phyloP scores from a whole-genome alignment of 768 basidiomycete genomes.

The Mrakia gelida region DNA sequence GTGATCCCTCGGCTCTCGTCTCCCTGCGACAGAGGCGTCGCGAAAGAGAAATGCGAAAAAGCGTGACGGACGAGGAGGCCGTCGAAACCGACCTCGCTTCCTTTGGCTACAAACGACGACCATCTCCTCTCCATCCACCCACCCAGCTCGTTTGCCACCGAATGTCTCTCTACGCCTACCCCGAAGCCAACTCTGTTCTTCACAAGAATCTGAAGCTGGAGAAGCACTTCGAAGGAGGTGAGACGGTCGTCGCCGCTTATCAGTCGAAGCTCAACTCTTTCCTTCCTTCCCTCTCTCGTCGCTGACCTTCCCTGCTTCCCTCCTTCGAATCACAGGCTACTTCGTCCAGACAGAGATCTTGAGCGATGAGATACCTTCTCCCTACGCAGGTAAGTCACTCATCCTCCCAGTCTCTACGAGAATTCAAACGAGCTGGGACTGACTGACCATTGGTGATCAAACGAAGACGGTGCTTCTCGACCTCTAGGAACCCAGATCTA shows the following conservation, averaged over 20 bases:
- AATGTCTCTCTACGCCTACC: slow-evolving; percentile 5
- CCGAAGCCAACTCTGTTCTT: not conserved
- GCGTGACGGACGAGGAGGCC: too few relatives aligned
- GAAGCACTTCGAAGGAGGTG: slow-evolving; percentile 25
- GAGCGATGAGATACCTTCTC: not conserved
- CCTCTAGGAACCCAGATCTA: slow-evolving; percentile 23
- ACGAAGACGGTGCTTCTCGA: not conserved
- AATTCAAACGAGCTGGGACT: too few relatives aligned
- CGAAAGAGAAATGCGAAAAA: too few relatives aligned
- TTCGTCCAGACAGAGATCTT: slow-evolving; percentile 16
- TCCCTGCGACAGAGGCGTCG: too few relatives aligned
- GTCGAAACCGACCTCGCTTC: not conserved
- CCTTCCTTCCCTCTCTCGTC: not conserved
- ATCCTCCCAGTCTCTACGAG: not conserved
- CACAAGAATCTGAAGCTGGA: slow-evolving; percentile 17
- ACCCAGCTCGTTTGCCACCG: not conserved
- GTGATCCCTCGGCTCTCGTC: not conserved
- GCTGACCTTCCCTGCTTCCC: not conserved
- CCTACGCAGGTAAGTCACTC: not conserved
- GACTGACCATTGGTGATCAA: too few relatives aligned
- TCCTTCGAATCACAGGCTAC: slow-evolving; percentile 8
- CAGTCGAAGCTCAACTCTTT: not conserved
- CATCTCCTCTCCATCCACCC: not conserved
- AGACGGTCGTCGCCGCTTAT: not conserved
- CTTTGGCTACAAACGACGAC: not conserved